Evolutionary conservation across 495 filamentous ascomycete genomes (phyloP), one percentile per base, ranked within the genome.

Genomic region (Neurospora pannonica): DNA sequence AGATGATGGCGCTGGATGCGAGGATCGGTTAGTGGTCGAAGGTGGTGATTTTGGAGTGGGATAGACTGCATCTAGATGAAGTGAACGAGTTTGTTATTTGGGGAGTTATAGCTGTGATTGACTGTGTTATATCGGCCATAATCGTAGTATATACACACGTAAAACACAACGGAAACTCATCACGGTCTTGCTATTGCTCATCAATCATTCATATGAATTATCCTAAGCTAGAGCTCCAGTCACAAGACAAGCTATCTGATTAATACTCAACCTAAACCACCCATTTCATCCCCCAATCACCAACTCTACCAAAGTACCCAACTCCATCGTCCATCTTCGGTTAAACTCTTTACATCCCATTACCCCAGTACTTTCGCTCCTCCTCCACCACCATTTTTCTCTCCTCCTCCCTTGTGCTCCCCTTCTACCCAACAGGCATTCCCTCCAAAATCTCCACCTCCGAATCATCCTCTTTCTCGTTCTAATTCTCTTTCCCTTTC

Each of bases 1-100:
- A 85, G 78, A 89, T 91, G 89, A 88, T 91, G 80, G 89, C 91
- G 76, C 83, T 90, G n/a, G 83, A 88, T 78, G 75, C 19, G n/a
- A 69, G 60, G 15, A 36, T 67, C 1, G 28, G 24, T 17, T 67
- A 67, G 15, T 4, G 46, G 2, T 15, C 0, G 21, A 28, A 15
- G 8, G 0, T 54, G 46, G 5, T 1, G 5, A 3, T 60, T 31
- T 62, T 31, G 34, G 31, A 31, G 28, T 19, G 7, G 54, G 28
- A 19, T 34, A 19, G 54, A 34, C 0, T n/a, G n/a, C n/a, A n/a
- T n/a, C n/a, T 31, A 67, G 54, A 19, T 34, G 13, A 9, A 19
- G 6, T 67, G 54, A 60, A 19, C 6, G 6, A 67, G 28, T 19
- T 67, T 67, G 28, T 67, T 34, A 4, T 4, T 19, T 67, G 54